Base-by-base conservation (phyloP, 306 rosid species). In the Inga leiocalycina region DNA sequence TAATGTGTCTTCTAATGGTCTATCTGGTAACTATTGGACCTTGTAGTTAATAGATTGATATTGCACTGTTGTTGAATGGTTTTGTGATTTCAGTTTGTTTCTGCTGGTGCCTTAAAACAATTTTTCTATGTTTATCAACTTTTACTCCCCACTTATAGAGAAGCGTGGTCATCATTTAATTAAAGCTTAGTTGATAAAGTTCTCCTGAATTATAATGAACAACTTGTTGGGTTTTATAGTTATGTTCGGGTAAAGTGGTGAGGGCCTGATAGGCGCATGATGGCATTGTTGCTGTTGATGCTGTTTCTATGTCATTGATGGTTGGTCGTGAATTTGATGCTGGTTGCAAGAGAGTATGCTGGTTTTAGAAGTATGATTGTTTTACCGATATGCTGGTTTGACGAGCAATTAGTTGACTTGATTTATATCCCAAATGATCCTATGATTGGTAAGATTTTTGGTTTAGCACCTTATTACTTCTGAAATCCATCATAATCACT, bases 201-300 rank as follows among this genome's bases (percentile, higher is more conserved):
- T 78, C 75, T 24, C 59, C 76, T 86, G 84, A 86, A 86, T 89
- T 80, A 87, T 88, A 74, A 52, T 85, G 81, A 89, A 87, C 75
- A 89, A 89, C 91, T 90, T 91, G 83, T 90, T 91, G 94, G 94
- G 91, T 89, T 91, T 94, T 94, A 94, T 94, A 92, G 98, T 85
- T 92, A 71, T 87, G 93, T 83, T 88, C 89, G 90, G 86, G 93
- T 82, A 82, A 89, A 91, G 85, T 89, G 91, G 70, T 71, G 85
- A 19, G 77, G 88, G 91, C 90, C 76, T 82, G 90, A 85, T 91
- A 83, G 89, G 92, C 81, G 89, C 89, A 62, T 81, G 94, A 87
- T 90, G 93, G 79, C 86, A 79, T 84, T 74, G 83, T 86, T 72
- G 97, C 90, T 81, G 90, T 92, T 81, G 93, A 79, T 87, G 90